These are phyloP conservation scores for Chondrus crispus DNA, from an alignment of 23 red algal species.

Conservation along the genomic window DNA sequence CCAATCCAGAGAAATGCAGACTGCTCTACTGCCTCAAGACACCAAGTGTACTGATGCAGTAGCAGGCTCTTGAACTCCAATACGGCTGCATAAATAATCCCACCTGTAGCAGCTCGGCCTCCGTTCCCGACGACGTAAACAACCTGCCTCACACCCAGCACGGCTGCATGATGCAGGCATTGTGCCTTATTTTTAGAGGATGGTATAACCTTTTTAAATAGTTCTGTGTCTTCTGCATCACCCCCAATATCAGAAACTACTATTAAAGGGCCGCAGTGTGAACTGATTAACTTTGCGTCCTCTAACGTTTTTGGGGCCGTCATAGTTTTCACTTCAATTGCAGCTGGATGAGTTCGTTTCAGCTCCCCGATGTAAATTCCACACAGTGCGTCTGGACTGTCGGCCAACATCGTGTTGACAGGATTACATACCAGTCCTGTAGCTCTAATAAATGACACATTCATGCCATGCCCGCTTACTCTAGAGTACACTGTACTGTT, in stretches of 20 bases:
- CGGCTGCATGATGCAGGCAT: constrained; percentile 2
- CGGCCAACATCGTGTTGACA: neutral
- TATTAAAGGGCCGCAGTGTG: neutral
- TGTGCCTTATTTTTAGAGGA: neutral
- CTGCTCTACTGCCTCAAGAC: neutral
- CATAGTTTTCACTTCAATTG: neutral
- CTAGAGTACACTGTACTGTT: neutral
- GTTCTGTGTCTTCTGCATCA: neutral
- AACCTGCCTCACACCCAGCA: neutral
- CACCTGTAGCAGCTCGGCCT: neutral
- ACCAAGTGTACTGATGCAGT: neutral
- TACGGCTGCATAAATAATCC: neutral
- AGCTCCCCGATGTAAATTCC: neutral
- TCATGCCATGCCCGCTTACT: neutral
- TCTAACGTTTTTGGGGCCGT: neutral
- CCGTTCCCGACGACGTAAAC: neutral
- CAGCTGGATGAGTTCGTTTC: neutral
- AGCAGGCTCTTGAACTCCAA: neutral
- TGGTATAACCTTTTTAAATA: neutral
- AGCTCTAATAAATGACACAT: neutral
- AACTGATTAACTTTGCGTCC: neutral
- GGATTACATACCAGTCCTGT: neutral
- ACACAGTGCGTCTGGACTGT: neutral
- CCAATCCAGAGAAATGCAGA: neutral
- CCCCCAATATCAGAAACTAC: neutral